A percentile compares a stretch with the other conserved stretches of the same genome.
Conservation (phyloP, 139 green algal species). For the Coccomyxa sp. region DNA sequence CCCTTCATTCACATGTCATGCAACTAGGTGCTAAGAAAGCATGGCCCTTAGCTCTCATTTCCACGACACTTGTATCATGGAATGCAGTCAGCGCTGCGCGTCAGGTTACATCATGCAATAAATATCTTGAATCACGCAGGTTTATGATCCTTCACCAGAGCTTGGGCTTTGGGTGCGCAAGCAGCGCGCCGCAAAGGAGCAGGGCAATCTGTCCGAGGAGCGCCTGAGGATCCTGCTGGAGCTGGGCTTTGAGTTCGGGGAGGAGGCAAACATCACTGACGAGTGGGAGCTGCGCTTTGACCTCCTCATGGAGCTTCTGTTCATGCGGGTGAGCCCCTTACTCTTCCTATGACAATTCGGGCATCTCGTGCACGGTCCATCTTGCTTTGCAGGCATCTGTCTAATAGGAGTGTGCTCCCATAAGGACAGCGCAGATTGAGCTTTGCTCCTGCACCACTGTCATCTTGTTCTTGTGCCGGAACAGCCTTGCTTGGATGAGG, state of each 20-base stretch:
- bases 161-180: slow-evolving; percentile 44
- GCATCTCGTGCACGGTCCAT: background rate
- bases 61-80: no score
- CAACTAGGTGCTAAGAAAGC: no score
- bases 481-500: background rate
- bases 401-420: background rate
- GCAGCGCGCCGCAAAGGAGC: slow-evolving; percentile 31
- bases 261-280: slow-evolving; percentile 49
- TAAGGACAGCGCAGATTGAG: no score
- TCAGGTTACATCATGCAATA: no score
- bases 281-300: slow-evolving; percentile 66
- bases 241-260: slow-evolving; percentile 62
- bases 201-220: slow-evolving; percentile 38
- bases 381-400: background rate
- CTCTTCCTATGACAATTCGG: background rate
- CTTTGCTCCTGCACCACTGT: no score
- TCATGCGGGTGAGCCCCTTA: slow-evolving; percentile 25
- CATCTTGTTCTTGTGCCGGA: no score
- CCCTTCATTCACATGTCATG: no score
- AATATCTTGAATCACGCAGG: no score
- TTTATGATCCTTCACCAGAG: slow-evolving; percentile 29
- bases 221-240: slow-evolving; percentile 34
- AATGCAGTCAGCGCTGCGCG: no score
- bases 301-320: slow-evolving; percentile 48
- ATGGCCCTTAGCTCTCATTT: no score